Conservation (phyloP, 2,329 filamentous ascomycete genomes). For the Phyllosticta paracitricarpa region DNA sequence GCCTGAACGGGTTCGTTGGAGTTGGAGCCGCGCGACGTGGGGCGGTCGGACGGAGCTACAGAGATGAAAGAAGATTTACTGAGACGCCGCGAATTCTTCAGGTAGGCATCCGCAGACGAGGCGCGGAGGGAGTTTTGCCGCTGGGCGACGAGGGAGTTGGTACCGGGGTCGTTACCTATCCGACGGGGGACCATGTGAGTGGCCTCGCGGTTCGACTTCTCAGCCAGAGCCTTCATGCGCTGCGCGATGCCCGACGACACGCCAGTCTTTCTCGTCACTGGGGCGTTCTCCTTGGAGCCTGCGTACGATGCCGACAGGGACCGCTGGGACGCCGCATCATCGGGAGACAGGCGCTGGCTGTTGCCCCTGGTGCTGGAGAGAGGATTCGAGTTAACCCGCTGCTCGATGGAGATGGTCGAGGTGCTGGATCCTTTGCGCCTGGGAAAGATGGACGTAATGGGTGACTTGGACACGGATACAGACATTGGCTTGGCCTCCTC, state of each 20-base stretch:
- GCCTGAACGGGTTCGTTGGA: constrained; percentile 17
- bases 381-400: constrained; percentile 9
- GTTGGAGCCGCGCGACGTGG: constrained; percentile 1
- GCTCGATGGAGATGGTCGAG: constrained; percentile 20
- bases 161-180: constrained; percentile 15
- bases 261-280: constrained; percentile 60
- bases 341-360: constrained; percentile 19
- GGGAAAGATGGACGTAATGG: constrained; percentile 56
- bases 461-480: constrained; percentile 63
- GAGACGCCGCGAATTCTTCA: constrained; percentile 16
- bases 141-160: constrained; percentile 24
- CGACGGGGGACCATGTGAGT: constrained; percentile 9
- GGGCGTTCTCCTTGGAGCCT: constrained; percentile 15
- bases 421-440: constrained; percentile 17
- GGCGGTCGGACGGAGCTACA: constrained; percentile 4
- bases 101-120: constrained; percentile 20
- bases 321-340: constrained; percentile 14
- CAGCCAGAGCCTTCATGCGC: constrained; percentile 86
- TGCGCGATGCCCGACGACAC: constrained; percentile 87
- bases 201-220: constrained; percentile 49
- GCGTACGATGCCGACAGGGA: constrained; percentile 18
- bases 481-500: constrained; percentile 74
- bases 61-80: constrained; percentile 19
- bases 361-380: constrained; percentile 12
- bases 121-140: constrained; percentile 30